phyloP scores from a whole-genome alignment of 2,329 filamentous ascomycete genomes.

The Cucurbitaria berberidis region DNA sequence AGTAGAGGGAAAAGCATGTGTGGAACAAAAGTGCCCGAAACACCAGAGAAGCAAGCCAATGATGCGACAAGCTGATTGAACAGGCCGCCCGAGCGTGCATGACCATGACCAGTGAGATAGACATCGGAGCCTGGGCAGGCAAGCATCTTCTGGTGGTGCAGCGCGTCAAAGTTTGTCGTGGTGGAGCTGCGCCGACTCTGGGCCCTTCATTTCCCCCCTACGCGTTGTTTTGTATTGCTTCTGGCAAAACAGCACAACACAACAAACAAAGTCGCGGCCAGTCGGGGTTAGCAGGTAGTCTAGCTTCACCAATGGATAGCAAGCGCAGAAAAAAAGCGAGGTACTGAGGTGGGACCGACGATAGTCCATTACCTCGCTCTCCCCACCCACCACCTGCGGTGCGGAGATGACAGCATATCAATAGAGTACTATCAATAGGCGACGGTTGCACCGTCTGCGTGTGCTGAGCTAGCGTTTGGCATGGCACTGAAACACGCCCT shows the following conservation, averaged over 20 bases:
- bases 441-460: slow-evolving; percentile 30
- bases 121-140: slow-evolving; percentile 27
- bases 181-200: slow-evolving; percentile 29
- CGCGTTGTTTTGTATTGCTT: slow-evolving; percentile 45
- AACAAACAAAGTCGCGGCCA: slow-evolving; percentile 28
- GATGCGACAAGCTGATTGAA: slow-evolving; percentile 10
- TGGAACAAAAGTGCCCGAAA: slow-evolving; percentile 10
- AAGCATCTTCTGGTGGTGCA: slow-evolving; percentile 13
- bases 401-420: slow-evolving; percentile 27
- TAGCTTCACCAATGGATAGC: not conserved
- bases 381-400: slow-evolving; percentile 27
- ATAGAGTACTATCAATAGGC: slow-evolving; percentile 30
- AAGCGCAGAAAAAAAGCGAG: slow-evolving; percentile 8
- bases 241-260: slow-evolving; percentile 29
- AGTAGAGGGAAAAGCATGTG: slow-evolving; percentile 16
- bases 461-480: slow-evolving; percentile 26
- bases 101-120: no score
- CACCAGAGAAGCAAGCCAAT: slow-evolving; percentile 25
- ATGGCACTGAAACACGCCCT: slow-evolving; percentile 31
- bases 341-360: slow-evolving; percentile 23
- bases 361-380: slow-evolving; percentile 27
- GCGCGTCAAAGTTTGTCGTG: slow-evolving; percentile 34
- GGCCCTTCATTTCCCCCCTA: slow-evolving; percentile 44
- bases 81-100: slow-evolving; percentile 5
- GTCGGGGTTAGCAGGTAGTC: slow-evolving; percentile 6